Evolutionary conservation across 2,329 filamentous ascomycete genomes (phyloP).

Genomic region (Fusarium pseudoanthophilum): DNA sequence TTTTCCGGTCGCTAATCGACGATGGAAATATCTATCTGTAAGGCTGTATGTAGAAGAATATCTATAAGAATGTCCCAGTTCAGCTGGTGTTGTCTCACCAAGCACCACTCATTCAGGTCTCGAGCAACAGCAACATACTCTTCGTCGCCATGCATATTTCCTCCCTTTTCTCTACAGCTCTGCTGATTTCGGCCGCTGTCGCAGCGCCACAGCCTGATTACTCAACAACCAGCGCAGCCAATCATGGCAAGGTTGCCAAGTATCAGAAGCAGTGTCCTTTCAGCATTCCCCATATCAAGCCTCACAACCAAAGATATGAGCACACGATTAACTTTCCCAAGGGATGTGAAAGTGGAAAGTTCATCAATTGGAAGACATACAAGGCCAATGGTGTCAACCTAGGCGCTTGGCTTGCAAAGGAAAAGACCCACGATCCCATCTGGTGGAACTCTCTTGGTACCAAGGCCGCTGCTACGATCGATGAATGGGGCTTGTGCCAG

Average conservation of each 20-base stretch:
- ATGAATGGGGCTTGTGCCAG: slow-evolving; percentile 1
- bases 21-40: too few species aligned
- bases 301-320: background rate
- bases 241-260: background rate
- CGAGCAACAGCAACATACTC: background rate
- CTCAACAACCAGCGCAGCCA: fast-evolving
- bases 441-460: background rate
- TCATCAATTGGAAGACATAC: background rate
- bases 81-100: background rate
- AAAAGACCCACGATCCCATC: background rate
- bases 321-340: background rate
- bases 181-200: background rate
- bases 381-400: background rate
- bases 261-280: background rate
- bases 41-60: background rate
- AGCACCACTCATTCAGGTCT: background rate
- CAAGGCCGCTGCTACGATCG: background rate
- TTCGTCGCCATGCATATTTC: background rate
- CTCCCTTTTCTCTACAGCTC: background rate
- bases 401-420: background rate
- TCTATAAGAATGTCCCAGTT: background rate
- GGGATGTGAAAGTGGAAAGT: background rate
- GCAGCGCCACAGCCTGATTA: background rate
- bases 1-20: background rate
- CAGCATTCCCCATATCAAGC: background rate